phyloP scores from a whole-genome alignment of 2,329 filamentous ascomycete species.

The Lachnellula cervina region DNA sequence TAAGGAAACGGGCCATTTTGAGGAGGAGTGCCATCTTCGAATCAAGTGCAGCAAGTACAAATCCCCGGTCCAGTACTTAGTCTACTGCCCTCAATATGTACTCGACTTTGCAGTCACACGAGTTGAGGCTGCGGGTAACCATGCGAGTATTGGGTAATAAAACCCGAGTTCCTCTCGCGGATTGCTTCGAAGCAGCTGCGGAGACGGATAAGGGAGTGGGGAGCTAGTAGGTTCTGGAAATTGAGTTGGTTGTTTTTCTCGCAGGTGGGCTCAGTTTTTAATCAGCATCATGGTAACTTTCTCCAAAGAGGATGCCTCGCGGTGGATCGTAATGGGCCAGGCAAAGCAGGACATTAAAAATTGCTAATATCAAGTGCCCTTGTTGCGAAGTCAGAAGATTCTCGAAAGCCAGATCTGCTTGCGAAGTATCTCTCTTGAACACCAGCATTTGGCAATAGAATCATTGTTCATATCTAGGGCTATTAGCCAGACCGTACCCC shows the following conservation, averaged over 20 bases:
- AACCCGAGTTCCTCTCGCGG: background rate
- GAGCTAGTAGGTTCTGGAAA: conserved; percentile 17
- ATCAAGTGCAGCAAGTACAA: too few species aligned
- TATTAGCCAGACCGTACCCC: background rate
- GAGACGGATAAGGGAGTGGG: conserved; percentile 19
- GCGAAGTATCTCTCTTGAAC: conserved; percentile 9
- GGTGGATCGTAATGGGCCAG: too few species aligned
- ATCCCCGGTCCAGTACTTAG: too few species aligned
- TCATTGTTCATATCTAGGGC: conserved; percentile 14
- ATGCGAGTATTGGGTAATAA: conserved; percentile 2
- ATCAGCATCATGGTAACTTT: background rate
- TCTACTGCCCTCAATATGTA: too few species aligned
- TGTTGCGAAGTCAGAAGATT: conserved; percentile 1
- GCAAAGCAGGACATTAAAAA: too few species aligned
- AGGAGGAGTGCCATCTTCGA: too few species aligned
- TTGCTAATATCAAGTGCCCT: background rate
- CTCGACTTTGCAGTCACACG: conserved; percentile 11
- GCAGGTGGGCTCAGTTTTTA: background rate
- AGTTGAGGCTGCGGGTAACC: background rate
- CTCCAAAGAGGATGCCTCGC: too few species aligned
- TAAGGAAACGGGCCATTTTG: too few species aligned
- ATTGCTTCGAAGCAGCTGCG: conserved; percentile 15
- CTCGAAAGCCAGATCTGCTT: conserved; percentile 1
- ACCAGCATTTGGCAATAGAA: conserved; percentile 11
- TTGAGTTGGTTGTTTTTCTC: background rate